Evolutionary conservation across 805 yeast genomes (phyloP).

Genomic region (Candida dajiaensis): DNA sequence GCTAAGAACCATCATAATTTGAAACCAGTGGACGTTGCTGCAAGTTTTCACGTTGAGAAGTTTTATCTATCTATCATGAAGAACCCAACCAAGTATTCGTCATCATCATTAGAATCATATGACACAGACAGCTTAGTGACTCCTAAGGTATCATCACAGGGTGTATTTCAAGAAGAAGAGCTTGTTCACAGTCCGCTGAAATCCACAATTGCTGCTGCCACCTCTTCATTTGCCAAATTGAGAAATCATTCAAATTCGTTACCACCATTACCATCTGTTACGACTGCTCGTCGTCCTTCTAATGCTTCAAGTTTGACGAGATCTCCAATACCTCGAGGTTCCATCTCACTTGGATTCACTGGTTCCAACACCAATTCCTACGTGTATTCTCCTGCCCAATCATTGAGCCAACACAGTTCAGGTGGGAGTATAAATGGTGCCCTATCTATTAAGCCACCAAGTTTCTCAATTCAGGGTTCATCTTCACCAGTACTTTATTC

Average conservation of each 20-base stretch:
- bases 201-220: neutral
- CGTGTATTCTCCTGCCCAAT: conserved; percentile 19
- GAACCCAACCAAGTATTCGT: neutral
- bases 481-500: conserved; percentile 23
- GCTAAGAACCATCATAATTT: conserved; percentile 54
- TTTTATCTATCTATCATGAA: conserved; percentile 26
- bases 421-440: neutral
- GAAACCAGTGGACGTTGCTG: conserved; percentile 56
- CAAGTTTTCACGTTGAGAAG: conserved; percentile 44
- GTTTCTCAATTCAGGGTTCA: conserved; percentile 5
- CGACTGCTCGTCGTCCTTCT: conserved; percentile 25
- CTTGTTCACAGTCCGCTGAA: neutral
- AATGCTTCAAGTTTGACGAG: conserved; percentile 19
- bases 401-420: conserved; percentile 5
- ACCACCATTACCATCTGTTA: conserved; percentile 29
- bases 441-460: conserved; percentile 18
- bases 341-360: conserved; percentile 18
- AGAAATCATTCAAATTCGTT: conserved; percentile 23
- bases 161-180: neutral
- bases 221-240: neutral
- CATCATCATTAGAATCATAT: conserved; percentile 20
- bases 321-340: conserved; percentile 22
- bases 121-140: conserved; percentile 2
- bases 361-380: conserved; percentile 21
- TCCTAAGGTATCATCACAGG: neutral